Percentiles rank a stretch among this genome's conserved stretches.
Evolutionary conservation across 2,329 filamentous ascomycete genomes (phyloP).

Genomic region (Phyllosticta capitalensis): DNA sequence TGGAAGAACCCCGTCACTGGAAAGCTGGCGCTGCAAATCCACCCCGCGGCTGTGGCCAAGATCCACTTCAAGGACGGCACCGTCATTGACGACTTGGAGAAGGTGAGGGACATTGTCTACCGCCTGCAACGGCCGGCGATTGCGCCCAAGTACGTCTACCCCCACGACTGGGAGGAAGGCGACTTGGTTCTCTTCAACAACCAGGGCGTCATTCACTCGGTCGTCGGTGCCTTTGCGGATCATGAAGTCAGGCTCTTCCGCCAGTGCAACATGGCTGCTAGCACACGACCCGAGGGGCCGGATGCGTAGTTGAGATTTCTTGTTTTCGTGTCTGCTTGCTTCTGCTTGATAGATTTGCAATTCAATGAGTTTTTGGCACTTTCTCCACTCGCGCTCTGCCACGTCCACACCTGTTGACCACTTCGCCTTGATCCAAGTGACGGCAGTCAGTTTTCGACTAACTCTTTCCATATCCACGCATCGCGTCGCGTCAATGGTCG

Average conservation of each 20-base stretch:
- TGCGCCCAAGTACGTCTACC: conserved; percentile 56
- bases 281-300: conserved; percentile 15
- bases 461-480: no score
- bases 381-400: no score
- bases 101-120: conserved; percentile 63
- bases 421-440: no score
- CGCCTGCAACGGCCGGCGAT: conserved; percentile 64
- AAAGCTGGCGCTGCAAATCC: conserved; percentile 60
- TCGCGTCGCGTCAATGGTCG: no score
- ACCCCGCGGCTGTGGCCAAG: conserved; percentile 61
- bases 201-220: conserved; percentile 62
- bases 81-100: conserved; percentile 57
- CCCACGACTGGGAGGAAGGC: conserved; percentile 68
- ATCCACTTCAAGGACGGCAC: conserved; percentile 58
- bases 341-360: no score
- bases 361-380: no score
- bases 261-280: conserved; percentile 71
- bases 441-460: no score
- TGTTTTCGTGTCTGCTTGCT: no score
- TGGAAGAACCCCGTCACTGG: conserved; percentile 69
- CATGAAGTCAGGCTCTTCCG: conserved; percentile 65
- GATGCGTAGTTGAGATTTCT: background rate
- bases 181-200: conserved; percentile 74
- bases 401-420: no score
- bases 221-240: conserved; percentile 63